Percentiles rank a stretch among this genome's conserved stretches.
These are phyloP conservation scores for Globisporangium lucens DNA, from an alignment of 352 stramenopile genomes.

Conservation along the genomic window DNA sequence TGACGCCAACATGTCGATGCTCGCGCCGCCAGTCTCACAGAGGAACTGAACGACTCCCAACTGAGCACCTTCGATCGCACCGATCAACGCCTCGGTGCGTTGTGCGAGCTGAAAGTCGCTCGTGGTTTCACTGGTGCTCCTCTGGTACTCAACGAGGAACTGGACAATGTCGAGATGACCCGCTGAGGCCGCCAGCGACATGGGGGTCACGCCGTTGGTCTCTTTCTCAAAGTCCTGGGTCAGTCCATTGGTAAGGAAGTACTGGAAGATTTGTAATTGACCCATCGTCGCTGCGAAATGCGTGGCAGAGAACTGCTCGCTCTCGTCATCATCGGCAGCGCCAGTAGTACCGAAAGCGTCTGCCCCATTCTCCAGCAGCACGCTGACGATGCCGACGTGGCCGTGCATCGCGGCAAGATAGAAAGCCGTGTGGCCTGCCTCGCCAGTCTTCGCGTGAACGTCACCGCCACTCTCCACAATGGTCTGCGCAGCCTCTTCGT, in stretches of 20 bases:
- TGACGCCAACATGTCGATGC: not conserved
- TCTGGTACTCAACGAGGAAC: constrained; percentile 11
- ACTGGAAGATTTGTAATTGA: constrained; percentile 6
- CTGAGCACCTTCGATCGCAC: constrained; percentile 4
- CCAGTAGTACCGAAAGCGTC: constrained; percentile 2
- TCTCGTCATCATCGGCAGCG: not conserved
- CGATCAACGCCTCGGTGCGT: not conserved
- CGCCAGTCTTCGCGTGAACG: not conserved
- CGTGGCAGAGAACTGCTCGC: not conserved
- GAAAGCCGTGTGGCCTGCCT: constrained; percentile 1
- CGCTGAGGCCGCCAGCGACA: constrained; percentile 9
- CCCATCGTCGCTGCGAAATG: constrained; percentile 9
- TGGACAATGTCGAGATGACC: constrained; percentile 2
- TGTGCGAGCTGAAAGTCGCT: not conserved
- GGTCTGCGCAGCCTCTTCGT: constrained; percentile 6
- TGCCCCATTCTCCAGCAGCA: constrained; percentile 15
- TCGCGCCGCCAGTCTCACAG: constrained; percentile 7
- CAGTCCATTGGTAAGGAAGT: not conserved
- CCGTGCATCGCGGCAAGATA: constrained; percentile 30
- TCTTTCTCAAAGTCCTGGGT: constrained; percentile 6
- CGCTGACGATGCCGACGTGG: constrained; percentile 20
- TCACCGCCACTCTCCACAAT: not conserved
- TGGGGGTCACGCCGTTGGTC: constrained; percentile 5
- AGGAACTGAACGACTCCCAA: constrained; percentile 1
- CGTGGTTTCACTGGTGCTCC: not conserved